These are phyloP conservation scores for Boletus subparvulus DNA, from an alignment of 768 basidiomycete genomes.

Conservation along the genomic window DNA sequence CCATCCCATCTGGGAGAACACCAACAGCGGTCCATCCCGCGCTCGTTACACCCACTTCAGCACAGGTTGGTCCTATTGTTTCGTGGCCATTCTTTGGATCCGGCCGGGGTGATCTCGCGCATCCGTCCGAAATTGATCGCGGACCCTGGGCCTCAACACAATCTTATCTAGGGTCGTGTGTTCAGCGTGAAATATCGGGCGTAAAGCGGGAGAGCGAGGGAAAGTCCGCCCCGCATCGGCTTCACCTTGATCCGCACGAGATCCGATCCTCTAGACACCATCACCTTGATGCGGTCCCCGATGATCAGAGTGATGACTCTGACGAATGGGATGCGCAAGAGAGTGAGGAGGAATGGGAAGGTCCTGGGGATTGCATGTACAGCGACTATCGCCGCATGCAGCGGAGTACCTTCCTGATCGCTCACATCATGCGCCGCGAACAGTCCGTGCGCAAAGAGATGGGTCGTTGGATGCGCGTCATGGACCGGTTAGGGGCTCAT, in stretches of 20 bases:
- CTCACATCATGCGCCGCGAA: constrained; percentile 66
- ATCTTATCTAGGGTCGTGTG: constrained; percentile 65
- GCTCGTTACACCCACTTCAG: constrained; percentile 21
- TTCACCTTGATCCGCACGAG: constrained; percentile 82
- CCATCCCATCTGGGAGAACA: constrained; percentile 4
- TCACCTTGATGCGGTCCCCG: constrained; percentile 62
- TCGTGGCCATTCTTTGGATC: constrained; percentile 93
- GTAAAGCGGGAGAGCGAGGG: constrained; percentile 79
- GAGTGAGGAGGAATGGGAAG: constrained; percentile 74
- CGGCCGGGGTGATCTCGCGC: constrained; percentile 68
- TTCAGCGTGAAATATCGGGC: constrained; percentile 67
- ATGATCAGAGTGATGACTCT: constrained; percentile 71
- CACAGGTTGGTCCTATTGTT: constrained; percentile 76
- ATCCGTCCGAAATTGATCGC: constrained; percentile 71
- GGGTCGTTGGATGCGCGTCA: constrained; percentile 64
- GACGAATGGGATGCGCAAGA: constrained; percentile 80
- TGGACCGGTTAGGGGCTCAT: constrained; percentile 53
- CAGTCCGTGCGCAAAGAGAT: constrained; percentile 66
- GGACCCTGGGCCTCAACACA: constrained; percentile 69
- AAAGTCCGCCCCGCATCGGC: constrained; percentile 66
- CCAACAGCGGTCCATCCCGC: background rate
- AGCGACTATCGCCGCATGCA: constrained; percentile 82
- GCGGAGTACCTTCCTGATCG: constrained; percentile 73
- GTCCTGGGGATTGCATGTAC: constrained; percentile 77
- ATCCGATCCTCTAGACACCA: constrained; percentile 71